Evolutionary conservation across 164 flowering plant genomes (phyloP), one percentile per base, ranked within the genome.

Genomic region (grape (Vitis vinifera)): DNA sequence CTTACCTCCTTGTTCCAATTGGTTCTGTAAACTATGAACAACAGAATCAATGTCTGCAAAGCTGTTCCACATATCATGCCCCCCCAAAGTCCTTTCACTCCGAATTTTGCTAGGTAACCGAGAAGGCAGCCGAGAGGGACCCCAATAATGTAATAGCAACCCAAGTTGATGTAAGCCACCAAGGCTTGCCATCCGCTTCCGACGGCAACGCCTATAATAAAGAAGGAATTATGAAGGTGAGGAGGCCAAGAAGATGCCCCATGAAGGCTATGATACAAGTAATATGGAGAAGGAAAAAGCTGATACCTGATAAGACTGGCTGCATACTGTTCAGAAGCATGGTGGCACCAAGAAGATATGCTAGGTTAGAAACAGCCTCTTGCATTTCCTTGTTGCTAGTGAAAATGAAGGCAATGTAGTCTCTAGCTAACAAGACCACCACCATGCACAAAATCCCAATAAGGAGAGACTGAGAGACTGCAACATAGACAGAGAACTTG

Each of bases 101-200:
- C 90, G 23, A 79, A 55, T 11, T 82, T 62, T 53, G 75, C 77
- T 66, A 10, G 68, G 62, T 78, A 85, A 14, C 91, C 91, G 4
- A 87, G 84, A 60, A 83, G 17, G 65, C 58, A 77, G 9, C 85
- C 91, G 3, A 84, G 65, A 11, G 89, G 89, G 1, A 88, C 83
- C 10, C 91, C 89, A 59, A 86, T 77, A 19, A 81, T 15, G 63
- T 88, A 86, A 31, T 84, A 88, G 16, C 78, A 78, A 9, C 77
- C 89, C 57, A 86, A 71, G 72, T 88, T 86, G 31, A 88, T 84
- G 52, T 80, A 86, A 55, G 89, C 89, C 49, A 88, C 88, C 44
- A 81, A 56, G 7, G 82, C 84, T 79, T 86, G 91, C 91, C 89
- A 88, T 50, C 89, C 89, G 1, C 82, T 89, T 59, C 91, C 91